phyloP scores from a whole-genome alignment of 208 protist species.

The Trypanosoma vivax region DNA sequence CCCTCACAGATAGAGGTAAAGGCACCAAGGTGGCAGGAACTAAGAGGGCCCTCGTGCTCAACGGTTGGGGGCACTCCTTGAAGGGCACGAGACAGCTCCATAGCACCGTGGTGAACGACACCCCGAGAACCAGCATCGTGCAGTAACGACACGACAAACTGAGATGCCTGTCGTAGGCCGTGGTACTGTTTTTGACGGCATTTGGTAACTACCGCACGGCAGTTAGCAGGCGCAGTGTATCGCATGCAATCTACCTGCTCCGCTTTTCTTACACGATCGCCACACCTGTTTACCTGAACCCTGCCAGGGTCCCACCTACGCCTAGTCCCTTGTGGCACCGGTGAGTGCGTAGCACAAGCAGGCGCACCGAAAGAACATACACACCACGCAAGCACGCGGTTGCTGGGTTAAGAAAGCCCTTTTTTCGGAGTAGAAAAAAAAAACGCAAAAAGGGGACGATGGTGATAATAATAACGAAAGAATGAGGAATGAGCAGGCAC shows the following conservation, averaged over 20 bases:
- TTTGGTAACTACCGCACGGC: neutral
- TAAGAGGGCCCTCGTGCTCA: slow-evolving; percentile 30
- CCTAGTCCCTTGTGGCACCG: too few species aligned
- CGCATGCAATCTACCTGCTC: slow-evolving; percentile 9
- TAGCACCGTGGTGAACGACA: neutral
- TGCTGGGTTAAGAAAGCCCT: too few species aligned
- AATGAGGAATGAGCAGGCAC: too few species aligned
- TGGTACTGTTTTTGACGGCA: slow-evolving; percentile 23
- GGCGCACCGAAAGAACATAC: too few species aligned
- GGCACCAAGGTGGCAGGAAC: slow-evolving; percentile 6
- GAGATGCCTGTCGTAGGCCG: slow-evolving; percentile 12
- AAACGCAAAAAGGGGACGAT: too few species aligned
- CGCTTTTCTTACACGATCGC: neutral
- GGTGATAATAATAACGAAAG: too few species aligned
- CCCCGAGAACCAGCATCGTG: neutral
- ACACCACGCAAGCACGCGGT: too few species aligned
- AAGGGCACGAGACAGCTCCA: neutral
- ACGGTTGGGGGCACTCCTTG: slow-evolving; percentile 20
- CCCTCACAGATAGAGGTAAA: slow-evolving; percentile 1
- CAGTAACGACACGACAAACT: slow-evolving; percentile 14
- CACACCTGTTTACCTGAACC: too few species aligned
- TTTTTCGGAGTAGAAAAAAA: too few species aligned
- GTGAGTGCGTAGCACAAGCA: too few species aligned
- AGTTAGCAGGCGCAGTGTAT: slow-evolving; percentile 1
- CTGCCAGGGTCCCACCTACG: too few species aligned